Base-by-base conservation (phyloP, 1,284 basidiomycete species). In the Rhodotorula sp. region DNA sequence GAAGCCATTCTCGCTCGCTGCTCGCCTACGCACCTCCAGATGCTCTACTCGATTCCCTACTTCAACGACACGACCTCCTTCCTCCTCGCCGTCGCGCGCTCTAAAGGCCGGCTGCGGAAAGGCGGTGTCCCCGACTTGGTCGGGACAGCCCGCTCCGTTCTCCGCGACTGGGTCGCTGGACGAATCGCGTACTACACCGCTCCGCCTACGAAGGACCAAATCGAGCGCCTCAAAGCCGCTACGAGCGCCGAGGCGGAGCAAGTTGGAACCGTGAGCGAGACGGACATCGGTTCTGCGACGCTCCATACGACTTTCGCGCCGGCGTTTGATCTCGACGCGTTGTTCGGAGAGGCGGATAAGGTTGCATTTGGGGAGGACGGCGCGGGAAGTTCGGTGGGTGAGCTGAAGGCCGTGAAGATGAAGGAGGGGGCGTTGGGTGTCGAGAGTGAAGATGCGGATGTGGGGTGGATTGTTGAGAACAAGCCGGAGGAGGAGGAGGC, bases 131-230 rank as follows among this genome's bases (percentile, higher is more conserved):
- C 95, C 0, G 94, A 98, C 80, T 80, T 95, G 26, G 87, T 90
- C 57, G 85, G 88, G 0, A 86, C 92, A 0, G 93, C 94, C 0
- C 87, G 91, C 40, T 87, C 89, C 22, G 85, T 98, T n/a, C 81
- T 99, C 7, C 87, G 85, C 58, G 95, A 99, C 79, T 98, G 95
- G 94, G 98, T 98, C 78, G 87, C 91, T 72, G 93, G 97, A 77
- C 94, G 93, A 78, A 97, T 98, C 34, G 89, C 90, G 0, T 98
- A 92, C 81, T 90, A 85, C 81, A 91, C 92, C 2, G 80, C 83
- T 1, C 91, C 94, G 4, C 94, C 95, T 0, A 78, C 89, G 0
- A 91, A 90, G 3, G 84, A 86, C 34, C 83, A 59, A 89, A 69
- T 89, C 86, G 30, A 86, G 86, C 7, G 84, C 81, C 10, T 80